These are phyloP conservation scores for Linum trigynum DNA, from an alignment of 345 rosid genomes.

Conservation along the genomic window DNA sequence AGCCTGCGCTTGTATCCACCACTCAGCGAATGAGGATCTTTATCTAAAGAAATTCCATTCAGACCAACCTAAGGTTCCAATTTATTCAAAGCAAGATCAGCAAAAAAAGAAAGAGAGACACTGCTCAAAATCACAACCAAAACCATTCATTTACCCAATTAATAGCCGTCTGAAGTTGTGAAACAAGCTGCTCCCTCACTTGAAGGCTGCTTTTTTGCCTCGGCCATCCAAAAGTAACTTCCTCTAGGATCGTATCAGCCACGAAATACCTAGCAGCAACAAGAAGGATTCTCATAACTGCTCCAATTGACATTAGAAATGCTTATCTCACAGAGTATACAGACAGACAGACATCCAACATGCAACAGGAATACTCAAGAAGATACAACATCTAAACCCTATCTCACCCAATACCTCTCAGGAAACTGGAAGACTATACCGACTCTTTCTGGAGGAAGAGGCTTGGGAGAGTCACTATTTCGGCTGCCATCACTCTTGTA, in stretches of 20 bases:
- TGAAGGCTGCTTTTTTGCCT: conserved; percentile 57
- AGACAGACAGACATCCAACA: neutral
- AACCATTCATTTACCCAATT: conserved; percentile 48
- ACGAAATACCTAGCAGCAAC: conserved; percentile 56
- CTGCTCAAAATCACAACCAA: conserved; percentile 13
- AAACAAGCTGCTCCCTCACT: conserved; percentile 51
- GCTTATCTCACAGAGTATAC: neutral
- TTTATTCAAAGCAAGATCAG: conserved; percentile 8
- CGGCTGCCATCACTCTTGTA: conserved; percentile 52
- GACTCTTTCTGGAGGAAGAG: conserved; percentile 57
- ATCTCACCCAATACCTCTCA: conserved; percentile 48
- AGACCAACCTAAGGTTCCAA: conserved; percentile 65
- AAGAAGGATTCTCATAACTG: conserved; percentile 10
- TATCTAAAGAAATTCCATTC: conserved; percentile 62
- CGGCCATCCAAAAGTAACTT: conserved; percentile 90
- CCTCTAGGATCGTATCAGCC: conserved; percentile 79
- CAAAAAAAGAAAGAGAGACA: conserved; percentile 5
- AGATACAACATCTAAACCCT: neutral
- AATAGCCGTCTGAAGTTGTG: conserved; percentile 76
- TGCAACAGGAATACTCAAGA: neutral
- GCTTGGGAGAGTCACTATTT: conserved; percentile 25
- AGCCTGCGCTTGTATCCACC: conserved; percentile 93
- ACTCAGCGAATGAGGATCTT: conserved; percentile 80
- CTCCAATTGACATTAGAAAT: no score
- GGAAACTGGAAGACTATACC: conserved; percentile 96